Evolutionary conservation across 2,329 filamentous ascomycete genomes (phyloP), one percentile per base, ranked within the genome.

Genomic region (Ophiosphaerella korrae): DNA sequence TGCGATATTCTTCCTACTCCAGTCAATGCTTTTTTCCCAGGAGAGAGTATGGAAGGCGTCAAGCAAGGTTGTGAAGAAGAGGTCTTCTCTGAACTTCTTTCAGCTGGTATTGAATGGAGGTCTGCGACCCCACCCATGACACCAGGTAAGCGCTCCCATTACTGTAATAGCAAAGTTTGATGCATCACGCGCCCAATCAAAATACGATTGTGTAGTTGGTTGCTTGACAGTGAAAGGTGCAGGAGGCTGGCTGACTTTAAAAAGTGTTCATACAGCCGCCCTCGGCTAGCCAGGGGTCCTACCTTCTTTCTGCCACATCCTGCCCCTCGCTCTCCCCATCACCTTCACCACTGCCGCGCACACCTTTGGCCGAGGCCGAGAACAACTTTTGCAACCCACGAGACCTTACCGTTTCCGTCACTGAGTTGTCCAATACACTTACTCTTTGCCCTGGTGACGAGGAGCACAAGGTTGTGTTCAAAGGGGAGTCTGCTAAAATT

Each of bases 311-410:
- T 62, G 83, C 86, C 46, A 82, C 80, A 60, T 86, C 88, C 39
- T 93, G 88, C 79, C 89, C 91, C 61, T 94, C 91, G 52, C 84
- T 94, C 58, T 95, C 91, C 24, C 91, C 92, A 16, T 96, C 91
- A 29, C 91, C 92, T 14, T 89, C 90, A 41, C 90, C 90, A 26
- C 87, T 90, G 58, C 86, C 90, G 62, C 80, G 83, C 64, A 85
- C 89, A 48, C 78, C 87, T 71, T 78, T 82, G 39, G 85, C 86
- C 2, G 88, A 91, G 68, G 80, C 83, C 61, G 88, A 91, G 73
- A 82, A 91, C 62, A 88, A 91, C 76, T 95, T 94, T 74, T 96
- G 93, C 75, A 92, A 97, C 71, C 92, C 93, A 31, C 87, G 92
- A 68, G 90, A 96, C 70, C 79, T 97, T 58, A 96, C 89, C 16